A percentile compares a stretch with the other conserved stretches of the same genome.
Evolutionary conservation across 306 rosid species (phyloP).

Genomic region (Corylus avellana): DNA sequence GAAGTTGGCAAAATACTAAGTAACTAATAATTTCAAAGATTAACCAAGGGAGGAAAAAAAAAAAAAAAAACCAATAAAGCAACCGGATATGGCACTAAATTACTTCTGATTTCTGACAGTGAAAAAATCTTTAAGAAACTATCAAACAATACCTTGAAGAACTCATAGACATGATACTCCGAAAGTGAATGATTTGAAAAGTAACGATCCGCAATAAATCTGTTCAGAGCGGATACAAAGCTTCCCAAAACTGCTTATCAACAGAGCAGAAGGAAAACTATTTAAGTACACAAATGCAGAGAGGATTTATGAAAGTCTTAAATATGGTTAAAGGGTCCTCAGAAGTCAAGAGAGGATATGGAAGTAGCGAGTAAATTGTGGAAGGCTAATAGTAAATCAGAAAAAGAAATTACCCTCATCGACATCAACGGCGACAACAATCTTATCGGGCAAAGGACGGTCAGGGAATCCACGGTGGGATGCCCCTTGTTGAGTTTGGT

Average conservation of each 20-base stretch:
- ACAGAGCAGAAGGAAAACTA: slow-evolving; percentile 18
- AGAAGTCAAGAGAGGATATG: background rate
- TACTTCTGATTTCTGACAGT: background rate
- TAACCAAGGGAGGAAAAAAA: background rate
- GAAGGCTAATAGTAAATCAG: background rate
- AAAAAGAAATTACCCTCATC: slow-evolving; percentile 72
- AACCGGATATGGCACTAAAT: background rate
- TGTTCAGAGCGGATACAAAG: slow-evolving; percentile 88
- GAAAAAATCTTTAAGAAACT: background rate
- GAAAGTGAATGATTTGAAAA: slow-evolving; percentile 72
- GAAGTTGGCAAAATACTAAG: background rate
- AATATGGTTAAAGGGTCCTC: background rate
- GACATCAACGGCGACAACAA: slow-evolving; percentile 84
- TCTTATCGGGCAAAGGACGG: slow-evolving; percentile 42
- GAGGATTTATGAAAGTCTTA: background rate
- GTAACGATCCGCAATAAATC: slow-evolving; percentile 83
- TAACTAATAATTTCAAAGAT: background rate
- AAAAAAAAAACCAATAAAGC: background rate
- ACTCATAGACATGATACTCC: slow-evolving; percentile 90
- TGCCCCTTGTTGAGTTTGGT: slow-evolving; percentile 15
- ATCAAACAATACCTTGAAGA: slow-evolving; percentile 72
- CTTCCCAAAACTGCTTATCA: slow-evolving; percentile 71
- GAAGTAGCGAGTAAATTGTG: background rate
- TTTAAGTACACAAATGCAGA: background rate
- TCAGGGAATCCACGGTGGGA: slow-evolving; percentile 35